These are phyloP conservation scores for Platismatia glauca DNA, from an alignment of 495 filamentous ascomycete species.

Conservation along the genomic window DNA sequence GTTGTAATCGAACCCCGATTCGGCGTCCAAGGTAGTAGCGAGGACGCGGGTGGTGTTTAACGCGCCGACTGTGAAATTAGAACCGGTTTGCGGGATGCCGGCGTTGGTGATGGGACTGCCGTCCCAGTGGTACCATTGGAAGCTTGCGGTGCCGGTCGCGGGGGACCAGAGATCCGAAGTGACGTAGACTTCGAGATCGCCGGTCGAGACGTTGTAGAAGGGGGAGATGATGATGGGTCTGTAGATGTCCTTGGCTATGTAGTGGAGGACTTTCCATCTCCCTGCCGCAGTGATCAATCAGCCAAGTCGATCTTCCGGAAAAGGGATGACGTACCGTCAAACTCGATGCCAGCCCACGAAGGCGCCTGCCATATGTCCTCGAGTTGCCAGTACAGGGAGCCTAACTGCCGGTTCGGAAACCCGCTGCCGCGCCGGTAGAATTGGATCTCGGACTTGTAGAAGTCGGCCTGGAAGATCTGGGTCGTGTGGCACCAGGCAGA, in stretches of 20 bases:
- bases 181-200: slow-evolving; percentile 50
- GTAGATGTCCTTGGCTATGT: slow-evolving; percentile 52
- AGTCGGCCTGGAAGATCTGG: slow-evolving; percentile 60
- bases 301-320: neutral
- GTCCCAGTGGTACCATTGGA: slow-evolving; percentile 31
- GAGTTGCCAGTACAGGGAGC: slow-evolving; percentile 60
- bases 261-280: slow-evolving; percentile 58
- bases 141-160: slow-evolving; percentile 23
- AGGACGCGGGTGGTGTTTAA: slow-evolving; percentile 54
- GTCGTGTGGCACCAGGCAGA: slow-evolving; percentile 60
- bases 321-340: slow-evolving; percentile 4
- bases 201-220: slow-evolving; percentile 48
- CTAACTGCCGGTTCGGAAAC: slow-evolving; percentile 51
- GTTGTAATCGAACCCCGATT: slow-evolving; percentile 31
- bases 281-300: slow-evolving; percentile 38
- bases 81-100: slow-evolving; percentile 29
- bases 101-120: slow-evolving; percentile 29
- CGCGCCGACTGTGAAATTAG: slow-evolving; percentile 49
- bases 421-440: slow-evolving; percentile 59
- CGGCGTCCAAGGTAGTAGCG: slow-evolving; percentile 32
- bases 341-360: slow-evolving; percentile 44
- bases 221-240: slow-evolving; percentile 52
- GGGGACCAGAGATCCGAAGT: slow-evolving; percentile 46
- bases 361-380: slow-evolving; percentile 65
- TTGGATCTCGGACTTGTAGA: slow-evolving; percentile 54